These are phyloP conservation scores for Punctularia strigosozonata DNA, from an alignment of 768 basidiomycete genomes.

Conservation along the genomic window DNA sequence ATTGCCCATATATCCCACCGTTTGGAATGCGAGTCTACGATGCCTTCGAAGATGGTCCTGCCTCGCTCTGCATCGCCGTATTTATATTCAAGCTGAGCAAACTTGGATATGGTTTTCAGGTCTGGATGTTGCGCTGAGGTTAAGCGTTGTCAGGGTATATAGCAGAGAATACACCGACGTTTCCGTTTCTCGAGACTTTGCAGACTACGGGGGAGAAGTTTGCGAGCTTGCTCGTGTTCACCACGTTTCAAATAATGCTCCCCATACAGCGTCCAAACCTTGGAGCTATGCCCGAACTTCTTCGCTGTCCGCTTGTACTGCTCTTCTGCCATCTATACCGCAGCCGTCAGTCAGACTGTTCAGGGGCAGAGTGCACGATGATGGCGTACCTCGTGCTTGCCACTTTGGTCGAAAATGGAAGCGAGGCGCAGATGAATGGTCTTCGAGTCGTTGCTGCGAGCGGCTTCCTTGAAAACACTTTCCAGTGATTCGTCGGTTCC, in stretches of 20 bases:
- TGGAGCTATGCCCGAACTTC: slow-evolving; percentile 89
- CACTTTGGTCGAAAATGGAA: slow-evolving; percentile 72
- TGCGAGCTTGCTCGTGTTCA: slow-evolving; percentile 69
- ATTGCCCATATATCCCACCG: slow-evolving; percentile 92
- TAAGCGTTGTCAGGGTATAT: slow-evolving; percentile 2
- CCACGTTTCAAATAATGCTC: slow-evolving; percentile 72
- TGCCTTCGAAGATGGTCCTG: slow-evolving; percentile 92
- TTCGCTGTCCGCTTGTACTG: slow-evolving; percentile 81
- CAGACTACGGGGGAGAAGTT: slow-evolving; percentile 74
- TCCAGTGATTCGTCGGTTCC: slow-evolving; percentile 78
- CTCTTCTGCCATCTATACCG: slow-evolving; percentile 77
- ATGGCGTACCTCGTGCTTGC: slow-evolving; percentile 59
- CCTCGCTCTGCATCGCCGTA: slow-evolving; percentile 90
- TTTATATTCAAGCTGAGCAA: slow-evolving; percentile 93
- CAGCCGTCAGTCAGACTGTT: not conserved
- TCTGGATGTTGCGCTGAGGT: slow-evolving; percentile 34
- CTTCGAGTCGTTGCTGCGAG: slow-evolving; percentile 84
- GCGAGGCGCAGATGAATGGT: slow-evolving; percentile 80
- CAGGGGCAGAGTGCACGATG: not conserved
- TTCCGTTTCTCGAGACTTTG: slow-evolving; percentile 91
- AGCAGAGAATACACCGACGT: slow-evolving; percentile 41
- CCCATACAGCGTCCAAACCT: slow-evolving; percentile 85
- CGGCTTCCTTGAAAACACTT: slow-evolving; percentile 80
- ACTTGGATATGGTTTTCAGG: slow-evolving; percentile 89
- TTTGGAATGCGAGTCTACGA: slow-evolving; percentile 91